Base-by-base conservation (phyloP, 768 basidiomycete genomes). In the Sistotremastrum niveocremeum region DNA sequence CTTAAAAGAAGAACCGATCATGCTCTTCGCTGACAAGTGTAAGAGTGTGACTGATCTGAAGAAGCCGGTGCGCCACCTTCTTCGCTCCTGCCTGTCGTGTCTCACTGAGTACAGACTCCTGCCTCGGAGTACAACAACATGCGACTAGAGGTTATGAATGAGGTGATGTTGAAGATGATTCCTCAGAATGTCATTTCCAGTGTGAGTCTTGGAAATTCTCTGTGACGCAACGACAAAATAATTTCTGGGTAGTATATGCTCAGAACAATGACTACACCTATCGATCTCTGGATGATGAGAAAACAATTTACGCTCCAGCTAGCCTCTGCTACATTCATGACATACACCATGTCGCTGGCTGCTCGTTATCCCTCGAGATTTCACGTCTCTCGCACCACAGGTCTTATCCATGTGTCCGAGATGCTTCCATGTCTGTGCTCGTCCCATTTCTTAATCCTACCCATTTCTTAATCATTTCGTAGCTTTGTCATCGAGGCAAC, bases 291-390 rank as follows among this genome's bases (percentile, higher is more conserved):
- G 94, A 74, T 86, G 49, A 90, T 98, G 79, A 79, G 95, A 49
- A 98, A 95, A 65, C 93, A 97, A 63, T 95, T 98, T 62, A 82
- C 93, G 6, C 61, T 84, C 37, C 93, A 98, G 58, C 68, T 90
- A 35, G 89, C 95, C 5, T 74, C 85, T 1, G 78, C 77, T 38
- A 83, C 86, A 55, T 98, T 97, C 71, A 81, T 94, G 77, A 91
- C 90, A 10, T 94, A 84, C 58, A 69, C 85, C 31, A 75, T 95
- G 54, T 84, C 77, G 53, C 70, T 97, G 33, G 82, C 83, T 30
- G 85, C 84, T 57, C 79, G 94, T 39, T 71, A 77, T 5, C 94
- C 94, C 0, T 68, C 74, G 7, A 79, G 91, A 12, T 91, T 94
- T 71, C 81, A 88, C 53, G 58, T 98, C 47, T 94, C 90, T 33